These are phyloP conservation scores for Xanthoconium separans DNA, from an alignment of 1,284 basidiomycete species.

Conservation along the genomic window DNA sequence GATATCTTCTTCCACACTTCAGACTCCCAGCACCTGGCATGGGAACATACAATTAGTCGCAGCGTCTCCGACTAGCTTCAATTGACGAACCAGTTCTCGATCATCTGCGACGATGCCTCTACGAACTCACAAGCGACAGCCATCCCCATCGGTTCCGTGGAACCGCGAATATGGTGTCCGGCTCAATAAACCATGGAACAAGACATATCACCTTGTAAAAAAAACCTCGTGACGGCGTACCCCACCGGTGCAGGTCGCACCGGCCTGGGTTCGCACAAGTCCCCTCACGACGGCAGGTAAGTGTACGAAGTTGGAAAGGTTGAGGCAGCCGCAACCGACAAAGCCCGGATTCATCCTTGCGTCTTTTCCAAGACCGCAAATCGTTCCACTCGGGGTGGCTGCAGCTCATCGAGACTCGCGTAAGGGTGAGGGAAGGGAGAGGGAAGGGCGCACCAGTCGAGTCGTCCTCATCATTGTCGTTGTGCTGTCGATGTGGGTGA, in stretches of 20 bases:
- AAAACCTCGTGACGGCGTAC: constrained; percentile 78
- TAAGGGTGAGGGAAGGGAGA: too few relatives aligned
- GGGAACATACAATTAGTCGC: not conserved
- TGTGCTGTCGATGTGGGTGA: too few relatives aligned
- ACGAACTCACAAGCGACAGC: constrained; percentile 81
- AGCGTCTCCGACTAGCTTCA: too few relatives aligned
- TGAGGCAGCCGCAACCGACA: constrained; percentile 80
- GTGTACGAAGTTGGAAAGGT: constrained; percentile 78
- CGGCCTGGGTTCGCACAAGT: constrained; percentile 59
- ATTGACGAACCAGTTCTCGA: constrained; percentile 78
- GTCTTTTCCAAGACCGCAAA: constrained; percentile 81
- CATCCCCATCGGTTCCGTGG: too few relatives aligned
- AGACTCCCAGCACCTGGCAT: constrained; percentile 71
- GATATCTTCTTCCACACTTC: constrained; percentile 66
- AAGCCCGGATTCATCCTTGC: constrained; percentile 71
- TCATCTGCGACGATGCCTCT: constrained; percentile 86
- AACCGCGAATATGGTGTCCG: constrained; percentile 66
- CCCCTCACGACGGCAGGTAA: too few relatives aligned
- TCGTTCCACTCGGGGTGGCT: constrained; percentile 38
- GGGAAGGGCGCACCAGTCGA: too few relatives aligned
- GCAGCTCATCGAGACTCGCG: constrained; percentile 66
- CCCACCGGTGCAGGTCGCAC: constrained; percentile 81
- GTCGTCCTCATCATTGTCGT: too few relatives aligned
- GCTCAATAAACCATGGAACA: constrained; percentile 72
- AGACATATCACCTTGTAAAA: constrained; percentile 87